phyloP scores from a whole-genome alignment of 1,284 basidiomycete species.

The Rhodotorula mucilaginosa region DNA sequence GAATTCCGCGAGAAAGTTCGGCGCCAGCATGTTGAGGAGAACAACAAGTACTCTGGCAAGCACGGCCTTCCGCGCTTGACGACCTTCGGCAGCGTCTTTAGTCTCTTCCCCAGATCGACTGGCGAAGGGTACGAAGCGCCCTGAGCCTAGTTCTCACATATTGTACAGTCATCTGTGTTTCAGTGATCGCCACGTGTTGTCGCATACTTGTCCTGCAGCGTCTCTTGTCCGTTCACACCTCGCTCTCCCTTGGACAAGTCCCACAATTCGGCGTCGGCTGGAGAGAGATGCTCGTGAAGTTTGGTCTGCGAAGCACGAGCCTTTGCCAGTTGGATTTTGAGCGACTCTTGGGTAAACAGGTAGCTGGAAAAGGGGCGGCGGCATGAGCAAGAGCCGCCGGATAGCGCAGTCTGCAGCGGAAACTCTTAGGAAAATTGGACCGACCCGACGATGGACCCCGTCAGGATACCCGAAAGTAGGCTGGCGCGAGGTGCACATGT shows the following conservation, averaged over 20 bases:
- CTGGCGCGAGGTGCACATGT: not conserved
- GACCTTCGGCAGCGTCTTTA: constrained; percentile 20
- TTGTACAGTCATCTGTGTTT: not conserved
- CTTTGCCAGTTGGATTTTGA: constrained; percentile 32
- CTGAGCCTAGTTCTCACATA: too few relatives aligned
- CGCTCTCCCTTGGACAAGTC: constrained; percentile 31
- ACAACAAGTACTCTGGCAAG: not conserved
- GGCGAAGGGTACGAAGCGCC: not conserved
- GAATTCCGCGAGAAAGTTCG: not conserved
- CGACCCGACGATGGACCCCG: constrained; percentile 15
- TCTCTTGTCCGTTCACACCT: constrained; percentile 42
- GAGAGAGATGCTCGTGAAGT: constrained; percentile 2
- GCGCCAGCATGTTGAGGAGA: not conserved
- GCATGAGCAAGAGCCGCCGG: not conserved
- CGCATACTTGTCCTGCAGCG: constrained; percentile 42
- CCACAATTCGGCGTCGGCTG: not conserved
- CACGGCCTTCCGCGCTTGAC: constrained; percentile 6
- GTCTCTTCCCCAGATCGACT: constrained; percentile 2
- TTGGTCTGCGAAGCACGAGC: constrained; percentile 5
- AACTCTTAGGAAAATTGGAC: too few relatives aligned
- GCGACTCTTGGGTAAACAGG: constrained; percentile 30
- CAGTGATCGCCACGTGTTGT: constrained; percentile 45
- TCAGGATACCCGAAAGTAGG: constrained; percentile 1
- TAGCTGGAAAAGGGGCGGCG: constrained; percentile 8
- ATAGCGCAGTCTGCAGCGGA: too few relatives aligned